A percentile compares a stretch with the other conserved stretches of the same genome.
phyloP scores from a whole-genome alignment of 805 yeast genomes.

The Kuraishia piskuri region DNA sequence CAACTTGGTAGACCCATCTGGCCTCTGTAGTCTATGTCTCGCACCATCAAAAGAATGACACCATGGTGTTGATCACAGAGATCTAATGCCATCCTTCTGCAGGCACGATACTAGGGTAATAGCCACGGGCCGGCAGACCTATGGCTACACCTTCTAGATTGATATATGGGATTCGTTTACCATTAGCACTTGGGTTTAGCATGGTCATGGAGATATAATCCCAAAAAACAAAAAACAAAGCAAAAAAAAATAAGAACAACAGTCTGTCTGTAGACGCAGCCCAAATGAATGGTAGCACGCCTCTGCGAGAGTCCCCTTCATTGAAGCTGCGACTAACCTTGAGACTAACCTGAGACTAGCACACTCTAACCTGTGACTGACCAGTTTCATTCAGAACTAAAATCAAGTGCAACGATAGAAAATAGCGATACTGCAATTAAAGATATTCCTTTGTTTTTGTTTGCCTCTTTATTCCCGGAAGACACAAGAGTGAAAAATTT shows the following conservation, averaged over 20 bases:
- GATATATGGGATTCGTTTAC: slow-evolving; percentile 52
- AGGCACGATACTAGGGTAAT: slow-evolving; percentile 10
- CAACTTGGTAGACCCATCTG: too few relatives aligned
- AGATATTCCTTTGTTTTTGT: too few relatives aligned
- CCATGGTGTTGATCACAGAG: slow-evolving; percentile 11
- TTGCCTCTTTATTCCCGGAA: too few relatives aligned
- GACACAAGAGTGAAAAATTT: too few relatives aligned
- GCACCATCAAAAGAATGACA: neutral
- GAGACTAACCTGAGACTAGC: too few relatives aligned
- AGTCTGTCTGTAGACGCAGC: too few relatives aligned
- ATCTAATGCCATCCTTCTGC: slow-evolving; percentile 4
- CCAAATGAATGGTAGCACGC: neutral
- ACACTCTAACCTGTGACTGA: too few relatives aligned
- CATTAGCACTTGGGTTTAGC: slow-evolving; percentile 30
- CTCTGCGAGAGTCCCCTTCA: neutral
- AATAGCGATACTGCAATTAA: too few relatives aligned
- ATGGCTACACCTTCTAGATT: slow-evolving; percentile 6
- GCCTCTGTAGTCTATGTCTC: neutral
- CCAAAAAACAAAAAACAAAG: slow-evolving; percentile 21
- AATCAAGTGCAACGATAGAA: too few relatives aligned
- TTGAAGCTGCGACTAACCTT: neutral
- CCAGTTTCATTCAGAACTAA: too few relatives aligned
- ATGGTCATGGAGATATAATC: slow-evolving; percentile 37
- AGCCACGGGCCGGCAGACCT: neutral
- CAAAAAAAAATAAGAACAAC: neutral